Evolutionary conservation across 2,329 filamentous ascomycete species (phyloP), one percentile per base, ranked within the genome.

Genomic region (Aspergillus sp.): DNA sequence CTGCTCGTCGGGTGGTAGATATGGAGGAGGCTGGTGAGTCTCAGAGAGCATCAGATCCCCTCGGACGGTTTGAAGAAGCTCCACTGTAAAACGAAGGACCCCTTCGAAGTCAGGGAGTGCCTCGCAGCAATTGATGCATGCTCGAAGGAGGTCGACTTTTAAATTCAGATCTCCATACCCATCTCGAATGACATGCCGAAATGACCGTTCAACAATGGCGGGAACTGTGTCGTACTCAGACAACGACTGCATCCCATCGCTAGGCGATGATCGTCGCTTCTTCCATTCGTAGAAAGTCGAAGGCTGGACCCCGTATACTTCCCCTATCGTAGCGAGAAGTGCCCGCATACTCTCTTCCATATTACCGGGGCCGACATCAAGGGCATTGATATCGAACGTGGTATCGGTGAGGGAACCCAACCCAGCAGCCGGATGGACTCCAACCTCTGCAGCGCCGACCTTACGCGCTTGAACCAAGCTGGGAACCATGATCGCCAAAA

Each of bases 61-160:
- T 29, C 56, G 54, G 26, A 84, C 83, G 8, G 83, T 84, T 31
- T 85, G 78, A 39, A 98, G 66, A 15, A 96, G 66, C 47, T 93
- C 78, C 42, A 86, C 80, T 1, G 86, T 93, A 54, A 88, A 93
- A 38, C 78, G 78, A 14, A 96, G 65, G n/a, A 95, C 85, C 4
- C 89, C 89, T 29, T 81, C 72, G 48, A 94, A 91, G 56, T 96
- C 88, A 1, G 89, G 88, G 33, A 96, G 66, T 1, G 91, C 89
- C 63, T 98, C 91, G 33, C 84, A 93, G 40, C 96, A 83, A 56
- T 86, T 86, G 48, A 94, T 86, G 51, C 89, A 93, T n/a, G 82
- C 80, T 43, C 84, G 76, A 8, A 96, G 67, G 32, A 96, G 78
- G 53, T 93, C 85, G 33, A 93, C 71, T 58, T 96, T 96, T 44